Conservation (phyloP, 495 filamentous ascomycete genomes). For the Terfezia claveryi region DNA sequence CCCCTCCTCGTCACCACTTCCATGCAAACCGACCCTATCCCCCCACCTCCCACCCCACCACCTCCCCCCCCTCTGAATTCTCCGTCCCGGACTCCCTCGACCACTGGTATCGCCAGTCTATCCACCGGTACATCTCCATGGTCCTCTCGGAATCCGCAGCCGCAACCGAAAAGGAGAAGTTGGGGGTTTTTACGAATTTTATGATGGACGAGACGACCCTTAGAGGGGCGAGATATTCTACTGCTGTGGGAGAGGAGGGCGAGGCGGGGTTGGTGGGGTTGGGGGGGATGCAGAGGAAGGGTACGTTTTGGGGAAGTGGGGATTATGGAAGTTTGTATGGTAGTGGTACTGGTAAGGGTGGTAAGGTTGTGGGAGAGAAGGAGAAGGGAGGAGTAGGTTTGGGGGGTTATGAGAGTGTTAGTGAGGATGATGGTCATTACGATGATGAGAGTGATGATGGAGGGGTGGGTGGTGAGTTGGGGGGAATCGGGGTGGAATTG, state of each 20-base stretch:
- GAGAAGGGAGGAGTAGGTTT: not conserved
- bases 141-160: constrained; percentile 14
- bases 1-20: not conserved
- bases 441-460: not conserved
- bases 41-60: not conserved
- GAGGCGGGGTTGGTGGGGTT: not conserved
- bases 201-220: constrained; percentile 19
- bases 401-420: not conserved
- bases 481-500: too few species aligned
- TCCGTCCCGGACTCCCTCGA: constrained; percentile 10
- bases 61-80: not conserved
- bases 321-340: not conserved
- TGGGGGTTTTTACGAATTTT: constrained; percentile 15
- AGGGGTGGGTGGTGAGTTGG: not conserved
- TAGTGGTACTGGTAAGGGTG: not conserved
- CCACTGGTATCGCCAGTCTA: constrained; percentile 13
- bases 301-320: not conserved
- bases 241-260: not conserved
- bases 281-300: not conserved
- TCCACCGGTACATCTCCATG: constrained; percentile 17
- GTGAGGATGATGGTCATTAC: not conserved
- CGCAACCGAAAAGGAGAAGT: constrained; percentile 13
- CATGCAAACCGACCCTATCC: not conserved
- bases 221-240: constrained; percentile 12
- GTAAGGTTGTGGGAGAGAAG: not conserved